phyloP scores from a whole-genome alignment of 257 asterid species.

The Dorcoceras hygrometricum region DNA sequence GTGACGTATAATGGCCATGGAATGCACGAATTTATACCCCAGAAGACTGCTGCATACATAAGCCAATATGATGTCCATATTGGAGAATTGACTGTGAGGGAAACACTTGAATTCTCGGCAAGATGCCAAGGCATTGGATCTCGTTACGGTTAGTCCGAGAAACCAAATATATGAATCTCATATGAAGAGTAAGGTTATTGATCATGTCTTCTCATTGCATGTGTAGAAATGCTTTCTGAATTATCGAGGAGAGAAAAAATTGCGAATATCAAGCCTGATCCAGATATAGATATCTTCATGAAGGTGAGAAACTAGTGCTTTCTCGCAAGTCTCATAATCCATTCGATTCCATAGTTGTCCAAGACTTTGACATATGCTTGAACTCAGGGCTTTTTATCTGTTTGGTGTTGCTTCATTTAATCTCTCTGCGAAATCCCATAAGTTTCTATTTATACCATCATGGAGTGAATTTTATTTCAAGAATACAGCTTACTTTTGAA shows the following conservation, averaged over 20 bases:
- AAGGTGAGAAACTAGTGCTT: constrained; percentile 28
- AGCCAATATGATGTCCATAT: constrained; percentile 47
- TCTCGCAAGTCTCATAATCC: not conserved
- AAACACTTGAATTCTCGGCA: constrained; percentile 43
- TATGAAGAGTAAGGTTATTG: not conserved
- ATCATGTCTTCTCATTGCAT: not conserved
- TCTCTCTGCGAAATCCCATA: too few relatives aligned
- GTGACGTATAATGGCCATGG: constrained; percentile 47
- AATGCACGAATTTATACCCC: constrained; percentile 45
- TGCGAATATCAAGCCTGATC: constrained; percentile 48
- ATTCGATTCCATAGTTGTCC: not conserved
- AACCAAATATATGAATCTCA: not conserved
- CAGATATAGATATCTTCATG: constrained; percentile 53
- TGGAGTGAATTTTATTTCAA: too few relatives aligned
- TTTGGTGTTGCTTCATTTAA: too few relatives aligned
- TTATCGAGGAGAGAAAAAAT: constrained; percentile 43
- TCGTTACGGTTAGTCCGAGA: constrained; percentile 30
- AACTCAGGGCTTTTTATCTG: not conserved
- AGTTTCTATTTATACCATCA: not conserved
- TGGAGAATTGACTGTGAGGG: constrained; percentile 48
- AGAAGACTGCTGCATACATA: constrained; percentile 42
- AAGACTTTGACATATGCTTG: not conserved
- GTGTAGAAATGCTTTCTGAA: constrained; percentile 44
- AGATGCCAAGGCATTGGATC: constrained; percentile 42
- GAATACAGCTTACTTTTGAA: not conserved